These are phyloP conservation scores for Arbutus unedo DNA, from an alignment of 148 eudicot genomes.

Conservation along the genomic window DNA sequence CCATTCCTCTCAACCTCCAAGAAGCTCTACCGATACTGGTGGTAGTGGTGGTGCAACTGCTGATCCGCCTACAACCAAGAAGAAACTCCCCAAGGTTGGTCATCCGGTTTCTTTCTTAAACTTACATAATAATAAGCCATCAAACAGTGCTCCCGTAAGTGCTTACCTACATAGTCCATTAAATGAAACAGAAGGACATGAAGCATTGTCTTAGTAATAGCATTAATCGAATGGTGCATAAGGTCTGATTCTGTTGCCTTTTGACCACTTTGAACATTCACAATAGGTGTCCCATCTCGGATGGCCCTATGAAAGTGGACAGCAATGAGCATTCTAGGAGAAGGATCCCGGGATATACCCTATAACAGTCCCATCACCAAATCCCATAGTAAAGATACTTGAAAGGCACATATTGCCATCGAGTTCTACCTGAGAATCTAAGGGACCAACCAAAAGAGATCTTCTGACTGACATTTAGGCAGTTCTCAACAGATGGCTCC, in stretches of 20 bases:
- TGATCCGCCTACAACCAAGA: conserved; percentile 21
- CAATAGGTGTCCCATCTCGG: neutral
- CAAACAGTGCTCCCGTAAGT: neutral
- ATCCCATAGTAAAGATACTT: neutral
- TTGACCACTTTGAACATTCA: neutral
- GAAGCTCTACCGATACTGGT: conserved; percentile 21
- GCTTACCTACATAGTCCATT: neutral
- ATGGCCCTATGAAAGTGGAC: neutral
- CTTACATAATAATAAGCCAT: neutral
- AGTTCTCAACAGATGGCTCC: neutral
- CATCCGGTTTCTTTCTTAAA: neutral
- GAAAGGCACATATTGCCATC: neutral
- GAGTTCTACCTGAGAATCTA: neutral
- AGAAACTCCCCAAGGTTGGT: conserved; percentile 31
- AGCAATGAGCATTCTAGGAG: neutral
- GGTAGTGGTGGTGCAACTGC: conserved; percentile 15
- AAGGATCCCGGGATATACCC: neutral
- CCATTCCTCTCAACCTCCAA: conserved; percentile 27
- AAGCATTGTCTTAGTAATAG: neutral
- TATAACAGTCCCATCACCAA: neutral
- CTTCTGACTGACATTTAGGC: neutral
- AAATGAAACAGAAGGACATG: neutral
- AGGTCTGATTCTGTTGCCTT: conserved; percentile 5
- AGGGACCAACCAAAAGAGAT: neutral
- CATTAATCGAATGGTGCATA: neutral